These are phyloP conservation scores for Tricholoma hemisulphureum DNA, from an alignment of 768 basidiomycete genomes.

Conservation along the genomic window DNA sequence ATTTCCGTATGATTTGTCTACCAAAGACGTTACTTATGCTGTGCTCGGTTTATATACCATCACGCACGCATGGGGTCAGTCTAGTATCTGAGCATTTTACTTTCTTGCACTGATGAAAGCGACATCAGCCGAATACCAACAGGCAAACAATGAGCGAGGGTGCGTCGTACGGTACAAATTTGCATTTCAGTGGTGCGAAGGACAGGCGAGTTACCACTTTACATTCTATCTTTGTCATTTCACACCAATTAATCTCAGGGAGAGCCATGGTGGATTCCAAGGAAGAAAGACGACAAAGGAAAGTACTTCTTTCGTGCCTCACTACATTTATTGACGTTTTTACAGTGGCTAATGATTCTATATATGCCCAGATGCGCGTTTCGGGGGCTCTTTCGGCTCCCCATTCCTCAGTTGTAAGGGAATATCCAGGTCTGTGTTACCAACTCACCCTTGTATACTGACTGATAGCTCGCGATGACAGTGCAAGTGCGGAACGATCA, in stretches of 20 bases:
- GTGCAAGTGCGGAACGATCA: neutral
- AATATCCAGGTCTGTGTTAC: neutral
- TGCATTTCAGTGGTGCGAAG: constrained; percentile 80
- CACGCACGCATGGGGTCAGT: constrained; percentile 66
- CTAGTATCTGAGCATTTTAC: constrained; percentile 4
- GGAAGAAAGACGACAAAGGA: constrained; percentile 1
- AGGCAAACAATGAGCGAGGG: constrained; percentile 43
- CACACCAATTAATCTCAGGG: constrained; percentile 28
- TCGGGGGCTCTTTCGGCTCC: neutral
- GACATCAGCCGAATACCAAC: constrained; percentile 60
- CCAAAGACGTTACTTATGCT: constrained; percentile 45
- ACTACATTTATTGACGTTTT: neutral
- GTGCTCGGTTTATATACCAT: constrained; percentile 74
- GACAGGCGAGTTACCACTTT: constrained; percentile 43
- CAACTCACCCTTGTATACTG: neutral
- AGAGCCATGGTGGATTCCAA: constrained; percentile 44
- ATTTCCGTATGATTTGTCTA: constrained; percentile 68
- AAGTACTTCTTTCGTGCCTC: neutral
- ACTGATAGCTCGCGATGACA: neutral
- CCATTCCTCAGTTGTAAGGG: neutral
- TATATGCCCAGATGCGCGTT: neutral
- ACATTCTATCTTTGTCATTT: neutral
- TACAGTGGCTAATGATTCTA: neutral
- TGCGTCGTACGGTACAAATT: constrained; percentile 79
- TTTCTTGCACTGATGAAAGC: neutral